Evolutionary conservation across 805 yeast species (phyloP).

Genomic region (Suhomyces vadensis): DNA sequence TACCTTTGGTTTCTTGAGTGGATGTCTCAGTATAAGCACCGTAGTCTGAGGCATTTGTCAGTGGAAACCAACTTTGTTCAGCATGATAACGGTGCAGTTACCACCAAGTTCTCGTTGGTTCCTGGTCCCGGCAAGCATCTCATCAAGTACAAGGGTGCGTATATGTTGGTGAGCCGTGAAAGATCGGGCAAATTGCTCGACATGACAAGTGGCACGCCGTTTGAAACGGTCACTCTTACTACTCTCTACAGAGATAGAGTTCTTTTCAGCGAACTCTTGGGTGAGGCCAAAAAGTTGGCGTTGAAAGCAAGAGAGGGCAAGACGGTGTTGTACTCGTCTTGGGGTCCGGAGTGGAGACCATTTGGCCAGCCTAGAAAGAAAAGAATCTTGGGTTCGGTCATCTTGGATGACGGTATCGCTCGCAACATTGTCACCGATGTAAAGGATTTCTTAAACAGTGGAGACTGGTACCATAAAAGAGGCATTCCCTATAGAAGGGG

Average conservation of each 20-base stretch:
- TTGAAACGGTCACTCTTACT: constrained; percentile 92
- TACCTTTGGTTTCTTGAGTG: constrained; percentile 94
- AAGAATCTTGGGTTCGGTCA: constrained; percentile 80
- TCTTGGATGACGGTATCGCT: constrained; percentile 74
- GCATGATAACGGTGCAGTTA: constrained; percentile 89
- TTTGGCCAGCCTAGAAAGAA: constrained; percentile 94
- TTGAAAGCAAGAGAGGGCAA: constrained; percentile 84
- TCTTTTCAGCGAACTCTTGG: constrained; percentile 66
- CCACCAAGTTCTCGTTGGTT: constrained; percentile 84
- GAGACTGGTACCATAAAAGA: constrained; percentile 89
- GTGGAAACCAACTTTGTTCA: constrained; percentile 86
- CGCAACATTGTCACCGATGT: constrained; percentile 71
- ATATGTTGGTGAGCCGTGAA: constrained; percentile 85
- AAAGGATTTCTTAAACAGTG: constrained; percentile 71
- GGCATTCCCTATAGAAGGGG: constrained; percentile 99
- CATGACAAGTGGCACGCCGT: constrained; percentile 87
- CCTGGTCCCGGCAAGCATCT: constrained; percentile 98
- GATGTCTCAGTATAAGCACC: constrained; percentile 82
- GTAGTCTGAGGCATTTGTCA: constrained; percentile 79
- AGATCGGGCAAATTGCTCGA: constrained; percentile 87
- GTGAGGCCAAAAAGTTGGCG: constrained; percentile 85
- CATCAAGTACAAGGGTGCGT: constrained; percentile 81
- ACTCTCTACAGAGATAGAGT: constrained; percentile 81
- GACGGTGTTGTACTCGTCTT: constrained; percentile 88
- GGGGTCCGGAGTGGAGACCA: constrained; percentile 99